Conservation (phyloP, 345 rosid species). For the Reutealis trisperma region DNA sequence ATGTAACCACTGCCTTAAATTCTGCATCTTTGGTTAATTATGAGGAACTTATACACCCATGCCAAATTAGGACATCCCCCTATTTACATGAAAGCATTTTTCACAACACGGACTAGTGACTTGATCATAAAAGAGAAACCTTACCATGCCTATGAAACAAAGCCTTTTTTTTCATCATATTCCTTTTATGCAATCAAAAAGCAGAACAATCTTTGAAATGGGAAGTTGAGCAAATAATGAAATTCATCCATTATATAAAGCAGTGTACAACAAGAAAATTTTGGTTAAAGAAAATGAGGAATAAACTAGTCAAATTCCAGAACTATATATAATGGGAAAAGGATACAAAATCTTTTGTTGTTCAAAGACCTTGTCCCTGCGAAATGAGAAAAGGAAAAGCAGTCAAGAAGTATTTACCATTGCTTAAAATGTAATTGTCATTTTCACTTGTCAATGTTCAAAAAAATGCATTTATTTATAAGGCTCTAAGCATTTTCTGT, state of each 20-base stretch:
- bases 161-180: not conserved
- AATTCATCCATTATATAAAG: no score
- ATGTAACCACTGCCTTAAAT: not conserved
- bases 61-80: not conserved
- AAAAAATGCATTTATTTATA: no score
- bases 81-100: no score
- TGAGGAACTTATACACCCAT: not conserved
- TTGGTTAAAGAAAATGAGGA: no score
- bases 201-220: not conserved
- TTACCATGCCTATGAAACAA: not conserved
- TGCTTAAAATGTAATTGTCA: not conserved
- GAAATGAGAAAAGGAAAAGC: conserved; percentile 20
- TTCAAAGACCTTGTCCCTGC: conserved; percentile 89
- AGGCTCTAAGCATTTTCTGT: not conserved
- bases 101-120: no score
- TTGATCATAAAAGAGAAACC: no score
- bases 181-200: not conserved
- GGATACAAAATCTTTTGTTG: conserved; percentile 83
- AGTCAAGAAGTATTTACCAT: not conserved
- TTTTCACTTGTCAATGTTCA: not conserved
- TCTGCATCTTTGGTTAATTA: no score
- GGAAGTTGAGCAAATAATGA: not conserved
- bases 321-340: conserved; percentile 19
- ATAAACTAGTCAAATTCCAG: not conserved
- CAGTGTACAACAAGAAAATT: no score